These are phyloP conservation scores for Teratosphaeria nubilosa DNA, from an alignment of 2,329 filamentous ascomycete genomes.

Conservation along the genomic window DNA sequence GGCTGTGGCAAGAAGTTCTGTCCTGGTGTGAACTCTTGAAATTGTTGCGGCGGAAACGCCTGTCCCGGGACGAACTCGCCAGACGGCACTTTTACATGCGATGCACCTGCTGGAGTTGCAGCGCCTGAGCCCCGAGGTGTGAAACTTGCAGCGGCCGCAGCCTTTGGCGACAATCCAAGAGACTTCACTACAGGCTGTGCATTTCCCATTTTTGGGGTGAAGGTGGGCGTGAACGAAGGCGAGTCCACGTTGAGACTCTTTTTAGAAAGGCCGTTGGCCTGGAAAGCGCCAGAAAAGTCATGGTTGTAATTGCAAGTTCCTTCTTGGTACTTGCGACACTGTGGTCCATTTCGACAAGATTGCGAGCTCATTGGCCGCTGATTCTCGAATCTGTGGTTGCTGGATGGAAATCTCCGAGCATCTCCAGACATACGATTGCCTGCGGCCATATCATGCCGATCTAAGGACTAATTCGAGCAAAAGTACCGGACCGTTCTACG, in stretches of 20 bases:
- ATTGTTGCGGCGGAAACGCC: constrained; percentile 34
- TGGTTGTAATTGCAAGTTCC: constrained; percentile 26
- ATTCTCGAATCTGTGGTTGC: constrained; percentile 19
- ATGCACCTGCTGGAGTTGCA: constrained; percentile 29
- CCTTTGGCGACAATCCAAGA: constrained; percentile 74
- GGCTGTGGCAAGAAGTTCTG: constrained; percentile 45
- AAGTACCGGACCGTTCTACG: not conserved
- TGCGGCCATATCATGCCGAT: constrained; percentile 23
- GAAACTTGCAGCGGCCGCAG: constrained; percentile 79
- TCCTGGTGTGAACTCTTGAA: constrained; percentile 44
- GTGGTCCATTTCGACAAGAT: constrained; percentile 25
- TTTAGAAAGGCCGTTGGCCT: constrained; percentile 37
- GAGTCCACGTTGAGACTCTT: constrained; percentile 90
- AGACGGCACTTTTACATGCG: constrained; percentile 37
- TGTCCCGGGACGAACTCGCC: constrained; percentile 31
- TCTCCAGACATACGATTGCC: constrained; percentile 19
- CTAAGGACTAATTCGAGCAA: not conserved
- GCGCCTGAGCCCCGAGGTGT: constrained; percentile 51
- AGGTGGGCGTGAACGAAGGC: constrained; percentile 80
- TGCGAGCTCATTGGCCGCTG: constrained; percentile 17
- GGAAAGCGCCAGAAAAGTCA: constrained; percentile 16
- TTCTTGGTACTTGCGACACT: constrained; percentile 26
- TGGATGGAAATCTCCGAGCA: constrained; percentile 16
- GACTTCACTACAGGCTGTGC: constrained; percentile 49
- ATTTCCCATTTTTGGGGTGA: constrained; percentile 45